Evolutionary conservation across 106 monocot species (phyloP).

Genomic region (Dioscorea alata): DNA sequence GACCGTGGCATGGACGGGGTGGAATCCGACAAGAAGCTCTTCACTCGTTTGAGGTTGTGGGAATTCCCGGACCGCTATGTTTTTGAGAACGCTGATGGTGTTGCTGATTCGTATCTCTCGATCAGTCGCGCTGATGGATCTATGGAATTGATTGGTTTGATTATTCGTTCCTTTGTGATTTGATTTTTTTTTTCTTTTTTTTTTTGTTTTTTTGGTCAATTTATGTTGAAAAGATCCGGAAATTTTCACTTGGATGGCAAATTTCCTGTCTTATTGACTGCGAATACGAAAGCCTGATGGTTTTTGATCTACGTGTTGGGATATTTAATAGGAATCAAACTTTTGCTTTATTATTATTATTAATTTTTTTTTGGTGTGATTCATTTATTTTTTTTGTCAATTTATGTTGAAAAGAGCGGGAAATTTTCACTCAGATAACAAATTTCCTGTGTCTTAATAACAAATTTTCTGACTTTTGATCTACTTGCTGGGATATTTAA

Average conservation of each 20-base stretch:
- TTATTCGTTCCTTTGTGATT: not conserved
- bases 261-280: no score
- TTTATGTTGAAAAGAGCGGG: no score
- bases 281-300: no score
- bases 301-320: no score
- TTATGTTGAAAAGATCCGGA: no score
- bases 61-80: constrained; percentile 75
- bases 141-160: constrained; percentile 52
- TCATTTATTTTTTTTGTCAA: no score
- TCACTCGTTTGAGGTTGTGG: constrained; percentile 65
- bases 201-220: not conserved
- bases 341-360: no score
- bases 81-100: constrained; percentile 62
- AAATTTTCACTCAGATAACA: no score
- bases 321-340: no score
- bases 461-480: not conserved
- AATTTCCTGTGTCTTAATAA: not conserved
- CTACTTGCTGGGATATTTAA: not conserved
- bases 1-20: constrained; percentile 12
- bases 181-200: not conserved
- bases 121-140: constrained; percentile 72
- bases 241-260: no score
- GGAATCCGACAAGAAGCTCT: constrained; percentile 30
- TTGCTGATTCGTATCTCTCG: constrained; percentile 47
- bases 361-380: no score